Evolutionary conservation across 2,329 filamentous ascomycete genomes (phyloP).

Genomic region (Alternaria dauci): DNA sequence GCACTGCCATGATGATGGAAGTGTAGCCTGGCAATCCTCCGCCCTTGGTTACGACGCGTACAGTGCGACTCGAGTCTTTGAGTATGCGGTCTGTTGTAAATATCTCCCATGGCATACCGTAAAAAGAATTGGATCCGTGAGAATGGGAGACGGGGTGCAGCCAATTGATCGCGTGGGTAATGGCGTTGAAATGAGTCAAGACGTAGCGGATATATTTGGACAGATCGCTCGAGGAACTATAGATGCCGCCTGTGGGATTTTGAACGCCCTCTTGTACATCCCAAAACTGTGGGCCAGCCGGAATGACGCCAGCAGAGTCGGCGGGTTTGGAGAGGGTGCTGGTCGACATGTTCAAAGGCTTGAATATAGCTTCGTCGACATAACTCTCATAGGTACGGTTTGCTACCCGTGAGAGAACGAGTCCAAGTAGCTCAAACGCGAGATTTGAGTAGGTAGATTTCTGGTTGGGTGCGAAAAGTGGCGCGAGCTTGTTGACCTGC

Average conservation of each 20-base stretch:
- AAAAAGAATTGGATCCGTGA: conserved; percentile 51
- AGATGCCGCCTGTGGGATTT: conserved; percentile 56
- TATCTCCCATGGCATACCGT: conserved; percentile 60
- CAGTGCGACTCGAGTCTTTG: conserved; percentile 43
- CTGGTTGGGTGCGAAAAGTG: conserved; percentile 55
- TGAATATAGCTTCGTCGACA: conserved; percentile 52
- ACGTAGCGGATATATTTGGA: conserved; percentile 56
- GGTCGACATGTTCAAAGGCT: conserved; percentile 45
- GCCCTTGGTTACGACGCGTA: conserved; percentile 57
- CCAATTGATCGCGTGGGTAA: conserved; percentile 56
- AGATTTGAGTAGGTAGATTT: conserved; percentile 55
- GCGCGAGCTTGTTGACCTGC: conserved; percentile 39
- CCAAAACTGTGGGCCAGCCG: conserved; percentile 50
- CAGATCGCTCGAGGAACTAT: conserved; percentile 52
- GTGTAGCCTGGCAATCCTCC: conserved; percentile 56
- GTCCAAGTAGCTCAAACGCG: conserved; percentile 53
- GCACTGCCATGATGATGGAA: conserved; percentile 52
- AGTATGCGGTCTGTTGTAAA: conserved; percentile 54
- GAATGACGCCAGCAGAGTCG: conserved; percentile 52
- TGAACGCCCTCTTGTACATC: conserved; percentile 54
- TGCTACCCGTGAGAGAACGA: conserved; percentile 52
- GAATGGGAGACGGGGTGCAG: conserved; percentile 52
- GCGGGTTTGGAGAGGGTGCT: conserved; percentile 39
- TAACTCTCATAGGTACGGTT: conserved; percentile 49
- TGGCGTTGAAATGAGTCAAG: conserved; percentile 53